Percentiles rank a stretch among this genome's conserved stretches.
These are phyloP conservation scores for Scytalidium sp. DNA, from an alignment of 2,329 filamentous ascomycete species.

Conservation along the genomic window DNA sequence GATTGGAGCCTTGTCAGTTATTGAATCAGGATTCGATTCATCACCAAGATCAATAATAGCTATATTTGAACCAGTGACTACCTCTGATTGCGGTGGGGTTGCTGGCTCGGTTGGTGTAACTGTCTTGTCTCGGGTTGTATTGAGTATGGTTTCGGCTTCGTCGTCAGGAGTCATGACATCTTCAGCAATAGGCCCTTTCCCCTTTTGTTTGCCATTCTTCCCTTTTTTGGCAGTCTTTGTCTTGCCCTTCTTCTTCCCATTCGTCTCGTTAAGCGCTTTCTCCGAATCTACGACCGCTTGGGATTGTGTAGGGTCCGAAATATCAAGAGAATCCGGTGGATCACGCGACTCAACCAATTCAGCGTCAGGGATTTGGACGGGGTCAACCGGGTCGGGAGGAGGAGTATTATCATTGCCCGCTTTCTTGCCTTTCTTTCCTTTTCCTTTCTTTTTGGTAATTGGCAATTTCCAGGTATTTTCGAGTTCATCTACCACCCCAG, in stretches of 20 bases:
- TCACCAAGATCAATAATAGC: not conserved
- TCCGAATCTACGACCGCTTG: not conserved
- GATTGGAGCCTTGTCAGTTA: not conserved
- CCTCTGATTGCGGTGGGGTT: not conserved
- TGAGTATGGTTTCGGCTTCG: not conserved
- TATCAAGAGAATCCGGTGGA: not conserved
- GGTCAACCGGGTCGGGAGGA: not conserved
- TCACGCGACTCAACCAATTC: not conserved
- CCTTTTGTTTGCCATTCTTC: slow-evolving; percentile 11
- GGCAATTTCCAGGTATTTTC: too few relatives aligned
- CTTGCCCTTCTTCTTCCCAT: slow-evolving; percentile 13
- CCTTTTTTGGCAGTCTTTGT: slow-evolving; percentile 12
- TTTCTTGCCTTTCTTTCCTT: slow-evolving; percentile 1
- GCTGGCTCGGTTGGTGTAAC: not conserved
- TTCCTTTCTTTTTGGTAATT: too few relatives aligned
- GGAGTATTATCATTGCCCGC: not conserved
- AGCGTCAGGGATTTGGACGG: not conserved
- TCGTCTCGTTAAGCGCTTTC: not conserved
- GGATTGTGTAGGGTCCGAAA: not conserved
- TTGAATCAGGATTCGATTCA: not conserved
- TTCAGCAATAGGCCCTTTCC: not conserved
- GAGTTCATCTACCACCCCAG: too few relatives aligned
- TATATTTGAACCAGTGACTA: not conserved
- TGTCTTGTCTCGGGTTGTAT: not conserved
- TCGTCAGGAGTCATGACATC: not conserved